Evolutionary conservation across 176 grass and related monocot species (phyloP), one percentile per base, ranked within the genome.

Genomic region (Oryza rufipogon): DNA sequence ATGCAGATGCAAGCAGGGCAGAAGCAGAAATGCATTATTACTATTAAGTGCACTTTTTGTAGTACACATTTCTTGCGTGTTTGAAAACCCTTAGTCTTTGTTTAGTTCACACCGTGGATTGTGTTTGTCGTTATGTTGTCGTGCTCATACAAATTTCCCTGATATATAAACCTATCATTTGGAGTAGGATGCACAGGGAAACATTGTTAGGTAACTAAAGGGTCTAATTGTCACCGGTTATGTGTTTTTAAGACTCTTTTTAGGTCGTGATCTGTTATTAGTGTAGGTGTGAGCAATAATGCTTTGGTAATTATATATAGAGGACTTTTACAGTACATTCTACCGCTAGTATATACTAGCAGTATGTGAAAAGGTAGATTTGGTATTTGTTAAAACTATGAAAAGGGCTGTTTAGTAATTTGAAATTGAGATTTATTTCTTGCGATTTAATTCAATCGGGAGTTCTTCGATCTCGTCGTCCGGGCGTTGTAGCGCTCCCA

Each of bases 1-100:
- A 78, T 82, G 44, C 33, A 26, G 73, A 68, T 90, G 73, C 46
- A 33, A 32, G 28, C 14, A 65, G 9, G 72, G 45, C 42, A 68
- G n/a, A 63, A 19, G 72, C 20, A 13, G 5, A 61, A 70, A 52
- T 11, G 17, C 1, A 1, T 42, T 52, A 67, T 17, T 70, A 15
- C 45, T 58, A 9, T 42, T 1, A 68, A 56, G 45, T 20, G 8
- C 34, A 11, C 3, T 14, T 36, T 10, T 73, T 23, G 7, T 47
- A 48, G n/a, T n/a, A 25, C 54, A 48, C 17, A 32, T 25, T 48
- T 60, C 11, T 19, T 39, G n/a, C 14, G 47, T 73, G 39, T 80
- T 32, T 64, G 14, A 19, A 22, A 25, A 30, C 2, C 20, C 2
- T 46, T 36, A 46, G 30, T 49, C 2, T 23, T 46, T 34, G 11